Evolutionary conservation across 148 eudicot species (phyloP), one percentile per base, ranked within the genome.

Genomic region (Oxyria digyna): DNA sequence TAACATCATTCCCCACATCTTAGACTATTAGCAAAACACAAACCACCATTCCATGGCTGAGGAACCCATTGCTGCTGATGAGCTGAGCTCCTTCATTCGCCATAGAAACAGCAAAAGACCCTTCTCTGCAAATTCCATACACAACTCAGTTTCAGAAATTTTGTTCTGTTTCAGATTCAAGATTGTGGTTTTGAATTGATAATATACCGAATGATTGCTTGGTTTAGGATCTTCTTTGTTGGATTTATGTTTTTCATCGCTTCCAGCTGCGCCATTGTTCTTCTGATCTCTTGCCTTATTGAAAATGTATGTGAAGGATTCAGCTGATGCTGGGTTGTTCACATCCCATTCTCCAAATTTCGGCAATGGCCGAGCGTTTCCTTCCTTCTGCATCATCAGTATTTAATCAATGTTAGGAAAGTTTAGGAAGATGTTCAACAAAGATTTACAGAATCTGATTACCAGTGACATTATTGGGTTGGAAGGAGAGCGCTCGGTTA

Each of bases 301-400:
- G 62, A 81, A 81, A 4, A 81, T 81, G 12, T 75, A 77, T 5
- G 84, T 81, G 48, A 75, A 81, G 7, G 81, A 81, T 17, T 73
- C 81, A 4, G 81, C 84, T 50, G 81, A 73, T 43, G 79, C 77
- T 14, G 84, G 77, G 17, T 81, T 74, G 18, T 81, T 78, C 23
- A 75, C 81, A 62, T 81, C 84, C 84, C 84, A 81, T 75, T 81
- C 84, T 67, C 84, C 84, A 41, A 81, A 81, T 49, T 78, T 81
- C 6, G 84, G 84, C 77, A 81, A 73, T 45, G 79, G 81, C 67
- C 74, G 65, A 29, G 65, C 65, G 65, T 26, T 31, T 59, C 33
- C 33, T 31, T 17, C 65, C 37, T 59, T 33, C 65, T 59, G 65
- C 64, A 57, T 38, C 41, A 38, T 38, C 41, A 38, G n/a, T n/a